These are phyloP conservation scores for Macrolepiota dolichaula DNA, from an alignment of 768 basidiomycete genomes.

Conservation along the genomic window DNA sequence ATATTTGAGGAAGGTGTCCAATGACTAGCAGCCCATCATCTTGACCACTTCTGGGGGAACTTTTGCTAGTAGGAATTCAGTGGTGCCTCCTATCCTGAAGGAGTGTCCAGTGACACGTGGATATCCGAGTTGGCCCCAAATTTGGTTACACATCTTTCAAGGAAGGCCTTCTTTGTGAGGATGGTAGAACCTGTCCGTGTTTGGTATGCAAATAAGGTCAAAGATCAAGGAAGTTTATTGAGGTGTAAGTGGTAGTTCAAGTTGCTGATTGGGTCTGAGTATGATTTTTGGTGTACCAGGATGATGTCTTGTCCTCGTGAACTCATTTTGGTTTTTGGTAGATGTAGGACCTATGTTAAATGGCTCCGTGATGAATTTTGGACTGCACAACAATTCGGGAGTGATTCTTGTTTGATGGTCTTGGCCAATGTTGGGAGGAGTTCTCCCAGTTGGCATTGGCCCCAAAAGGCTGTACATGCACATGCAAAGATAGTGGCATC, in stretches of 20 bases:
- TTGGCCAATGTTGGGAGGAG: slow-evolving; percentile 14
- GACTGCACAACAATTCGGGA: background rate
- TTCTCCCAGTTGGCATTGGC: slow-evolving; percentile 27
- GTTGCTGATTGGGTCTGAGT: slow-evolving; percentile 17
- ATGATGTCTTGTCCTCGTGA: slow-evolving; percentile 21
- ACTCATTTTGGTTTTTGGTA: slow-evolving; percentile 36
- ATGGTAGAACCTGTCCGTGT: background rate
- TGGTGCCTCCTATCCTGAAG: slow-evolving; percentile 26
- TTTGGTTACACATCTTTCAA: slow-evolving; percentile 7
- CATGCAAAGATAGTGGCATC: slow-evolving; percentile 29
- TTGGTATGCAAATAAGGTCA: slow-evolving; percentile 15
- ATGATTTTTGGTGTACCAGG: slow-evolving; percentile 16
- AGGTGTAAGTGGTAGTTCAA: slow-evolving; percentile 19
- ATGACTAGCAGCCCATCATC: slow-evolving; percentile 30
- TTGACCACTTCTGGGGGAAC: slow-evolving; percentile 29
- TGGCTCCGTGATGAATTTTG: slow-evolving; percentile 15
- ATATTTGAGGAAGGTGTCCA: slow-evolving; percentile 25
- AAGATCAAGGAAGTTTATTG: slow-evolving; percentile 17
- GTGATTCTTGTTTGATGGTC: slow-evolving; percentile 14
- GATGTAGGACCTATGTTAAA: slow-evolving; percentile 16
- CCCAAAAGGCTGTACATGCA: slow-evolving; percentile 31
- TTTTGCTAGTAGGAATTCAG: slow-evolving; percentile 23
- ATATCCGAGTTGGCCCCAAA: slow-evolving; percentile 11
- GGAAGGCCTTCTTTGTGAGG: slow-evolving; percentile 11
- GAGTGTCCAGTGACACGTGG: slow-evolving; percentile 18